Evolutionary conservation across 2,329 filamentous ascomycete genomes (phyloP).

Genomic region (Leptographium procerum): DNA sequence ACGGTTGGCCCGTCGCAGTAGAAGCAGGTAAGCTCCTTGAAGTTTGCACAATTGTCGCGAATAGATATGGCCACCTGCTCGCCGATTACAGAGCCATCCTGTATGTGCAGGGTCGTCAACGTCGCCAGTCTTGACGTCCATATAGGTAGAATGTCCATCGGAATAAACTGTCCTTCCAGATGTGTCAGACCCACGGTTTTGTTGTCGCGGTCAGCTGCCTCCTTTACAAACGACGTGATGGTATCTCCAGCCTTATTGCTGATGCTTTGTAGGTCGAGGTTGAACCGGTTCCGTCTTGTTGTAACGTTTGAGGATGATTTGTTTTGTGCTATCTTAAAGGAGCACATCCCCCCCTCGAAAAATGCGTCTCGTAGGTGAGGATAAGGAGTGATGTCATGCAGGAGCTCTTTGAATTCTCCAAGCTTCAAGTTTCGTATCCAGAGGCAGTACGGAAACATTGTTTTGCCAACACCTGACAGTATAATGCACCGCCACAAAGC

Average conservation of each 20-base stretch:
- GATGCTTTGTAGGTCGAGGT: slow-evolving; percentile 24
- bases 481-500: slow-evolving; percentile 59
- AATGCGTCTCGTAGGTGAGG: slow-evolving; percentile 21
- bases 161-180: slow-evolving; percentile 40
- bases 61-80: slow-evolving; percentile 43
- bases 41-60: slow-evolving; percentile 45
- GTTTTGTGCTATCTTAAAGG: slow-evolving; percentile 18
- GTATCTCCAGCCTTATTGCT: slow-evolving; percentile 41
- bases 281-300: slow-evolving; percentile 13
- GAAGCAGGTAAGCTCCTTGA: slow-evolving; percentile 49
- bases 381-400: slow-evolving; percentile 37
- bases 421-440: slow-evolving; percentile 56
- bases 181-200: slow-evolving; percentile 42
- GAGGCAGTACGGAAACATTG: slow-evolving; percentile 56
- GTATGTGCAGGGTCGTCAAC: slow-evolving; percentile 47
- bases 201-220: slow-evolving; percentile 26
- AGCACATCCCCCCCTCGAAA: slow-evolving; percentile 28
- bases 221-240: slow-evolving; percentile 39
- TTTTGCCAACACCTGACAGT: slow-evolving; percentile 49
- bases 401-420: slow-evolving; percentile 45
- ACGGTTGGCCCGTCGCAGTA: slow-evolving; percentile 30
- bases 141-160: slow-evolving; percentile 37
- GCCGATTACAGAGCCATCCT: slow-evolving; percentile 48
- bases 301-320: background rate
- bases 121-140: slow-evolving; percentile 50